A percentile compares a stretch with the other conserved stretches of the same genome.
Conservation (phyloP, 257 asterid species). For the Ophiorrhiza pumila region DNA sequence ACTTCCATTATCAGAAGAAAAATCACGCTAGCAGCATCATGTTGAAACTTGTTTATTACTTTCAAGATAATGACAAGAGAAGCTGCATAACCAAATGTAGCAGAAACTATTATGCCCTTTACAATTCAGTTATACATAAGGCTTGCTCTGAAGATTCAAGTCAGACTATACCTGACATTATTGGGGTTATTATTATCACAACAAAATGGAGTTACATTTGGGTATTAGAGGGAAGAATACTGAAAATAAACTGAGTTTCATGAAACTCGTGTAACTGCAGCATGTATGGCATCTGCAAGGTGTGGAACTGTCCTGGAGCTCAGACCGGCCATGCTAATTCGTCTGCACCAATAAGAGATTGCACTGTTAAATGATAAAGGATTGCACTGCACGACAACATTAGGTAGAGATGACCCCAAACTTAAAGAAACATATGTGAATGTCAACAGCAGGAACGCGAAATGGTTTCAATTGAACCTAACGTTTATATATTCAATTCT, state of each 20-base stretch:
- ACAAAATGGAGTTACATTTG: neutral
- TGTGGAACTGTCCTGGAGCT: constrained; percentile 89
- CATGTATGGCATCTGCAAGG: constrained; percentile 93
- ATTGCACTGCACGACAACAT: neutral
- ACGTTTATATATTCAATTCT: too few relatives aligned
- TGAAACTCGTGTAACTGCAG: constrained; percentile 59
- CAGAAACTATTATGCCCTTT: neutral
- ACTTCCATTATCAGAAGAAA: too few relatives aligned
- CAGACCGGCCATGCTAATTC: constrained; percentile 98
- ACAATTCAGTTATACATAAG: neutral
- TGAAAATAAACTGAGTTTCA: constrained; percentile 21
- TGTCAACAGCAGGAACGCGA: neutral
- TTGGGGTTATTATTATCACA: neutral
- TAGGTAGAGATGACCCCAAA: neutral
- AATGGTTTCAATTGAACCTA: too few relatives aligned
- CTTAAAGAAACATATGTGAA: neutral
- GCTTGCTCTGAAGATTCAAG: neutral
- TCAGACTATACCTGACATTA: neutral
- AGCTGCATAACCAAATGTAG: neutral
- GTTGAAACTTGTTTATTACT: neutral
- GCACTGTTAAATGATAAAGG: neutral
- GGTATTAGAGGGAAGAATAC: neutral
- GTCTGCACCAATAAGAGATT: constrained; percentile 46
- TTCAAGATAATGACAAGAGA: neutral
- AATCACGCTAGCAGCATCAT: neutral